Percentiles rank a stretch among this genome's conserved stretches.
Evolutionary conservation across 352 stramenopile species (phyloP).

Genomic region (Phytophthora citrophthora): DNA sequence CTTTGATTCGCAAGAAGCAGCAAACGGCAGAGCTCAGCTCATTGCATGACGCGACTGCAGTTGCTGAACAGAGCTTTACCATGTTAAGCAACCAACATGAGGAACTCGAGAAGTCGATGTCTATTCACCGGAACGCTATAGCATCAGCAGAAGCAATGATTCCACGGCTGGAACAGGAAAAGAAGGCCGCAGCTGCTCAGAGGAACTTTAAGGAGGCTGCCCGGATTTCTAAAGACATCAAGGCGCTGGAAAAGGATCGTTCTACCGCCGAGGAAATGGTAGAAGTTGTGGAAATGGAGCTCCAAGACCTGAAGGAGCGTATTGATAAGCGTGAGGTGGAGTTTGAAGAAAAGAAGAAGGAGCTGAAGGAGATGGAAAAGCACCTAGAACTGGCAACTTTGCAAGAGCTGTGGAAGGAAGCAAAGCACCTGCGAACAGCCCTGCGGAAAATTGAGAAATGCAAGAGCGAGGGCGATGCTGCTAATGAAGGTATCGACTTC

Average conservation of each 20-base stretch:
- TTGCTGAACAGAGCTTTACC: conserved; percentile 78
- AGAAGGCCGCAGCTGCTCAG: conserved; percentile 75
- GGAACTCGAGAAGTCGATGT: conserved; percentile 77
- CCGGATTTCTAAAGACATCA: conserved; percentile 88
- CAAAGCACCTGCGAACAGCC: conserved; percentile 59
- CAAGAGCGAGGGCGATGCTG: conserved; percentile 66
- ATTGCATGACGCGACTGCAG: conserved; percentile 67
- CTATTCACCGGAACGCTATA: conserved; percentile 81
- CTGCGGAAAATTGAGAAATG: conserved; percentile 74
- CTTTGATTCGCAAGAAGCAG: conserved; percentile 75
- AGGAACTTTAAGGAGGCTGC: conserved; percentile 90
- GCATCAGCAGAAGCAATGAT: conserved; percentile 83
- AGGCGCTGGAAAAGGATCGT: conserved; percentile 86
- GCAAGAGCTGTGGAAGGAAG: conserved; percentile 82
- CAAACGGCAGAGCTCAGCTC: conserved; percentile 74
- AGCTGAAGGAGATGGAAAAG: conserved; percentile 79
- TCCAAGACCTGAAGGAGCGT: conserved; percentile 77
- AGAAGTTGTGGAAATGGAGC: conserved; percentile 83
- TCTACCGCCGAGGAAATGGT: conserved; percentile 82
- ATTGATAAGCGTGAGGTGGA: conserved; percentile 74
- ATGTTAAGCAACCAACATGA: conserved; percentile 80
- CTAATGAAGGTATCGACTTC: conserved; percentile 69
- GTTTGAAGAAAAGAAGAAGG: conserved; percentile 80
- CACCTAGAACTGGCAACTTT: conserved; percentile 71
- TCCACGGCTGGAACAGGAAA: conserved; percentile 78